These are phyloP conservation scores for Pseudogymnoascus sp. DNA, from an alignment of 2,329 filamentous ascomycete genomes.

Conservation along the genomic window DNA sequence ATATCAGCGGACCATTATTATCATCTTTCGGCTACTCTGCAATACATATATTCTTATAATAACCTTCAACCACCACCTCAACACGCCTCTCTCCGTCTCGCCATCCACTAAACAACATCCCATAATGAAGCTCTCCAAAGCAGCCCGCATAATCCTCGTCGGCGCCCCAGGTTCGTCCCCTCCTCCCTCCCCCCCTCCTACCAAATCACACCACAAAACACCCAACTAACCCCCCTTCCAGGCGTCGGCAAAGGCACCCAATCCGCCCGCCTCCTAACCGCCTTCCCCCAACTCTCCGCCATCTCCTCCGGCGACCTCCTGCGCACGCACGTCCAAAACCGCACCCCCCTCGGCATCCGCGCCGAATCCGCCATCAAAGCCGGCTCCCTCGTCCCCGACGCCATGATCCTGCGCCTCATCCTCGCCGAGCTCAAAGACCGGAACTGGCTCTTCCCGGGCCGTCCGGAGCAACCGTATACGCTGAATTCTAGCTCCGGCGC, in stretches of 20 bases:
- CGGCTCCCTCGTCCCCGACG: slow-evolving; percentile 84
- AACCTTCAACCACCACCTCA: background rate
- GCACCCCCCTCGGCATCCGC: slow-evolving; percentile 59
- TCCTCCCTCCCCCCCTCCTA: background rate
- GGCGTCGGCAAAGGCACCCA: slow-evolving; percentile 97
- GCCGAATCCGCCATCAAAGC: slow-evolving; percentile 82
- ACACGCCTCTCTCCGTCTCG: background rate
- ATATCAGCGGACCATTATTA: slow-evolving; percentile 2
- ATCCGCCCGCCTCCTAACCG: slow-evolving; percentile 74
- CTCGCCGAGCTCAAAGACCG: slow-evolving; percentile 77
- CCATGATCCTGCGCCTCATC: slow-evolving; percentile 86
- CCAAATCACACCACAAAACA: background rate
- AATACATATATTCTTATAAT: background rate
- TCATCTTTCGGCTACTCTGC: background rate
- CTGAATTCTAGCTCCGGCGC: slow-evolving; percentile 19
- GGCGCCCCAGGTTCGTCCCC: slow-evolving; percentile 58
- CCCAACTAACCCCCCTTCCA: background rate
- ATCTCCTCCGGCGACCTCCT: slow-evolving; percentile 93
- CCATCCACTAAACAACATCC: slow-evolving; percentile 21
- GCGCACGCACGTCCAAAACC: slow-evolving; percentile 74
- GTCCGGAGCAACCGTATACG: slow-evolving; percentile 29
- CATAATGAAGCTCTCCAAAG: slow-evolving; percentile 59
- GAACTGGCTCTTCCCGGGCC: slow-evolving; percentile 61
- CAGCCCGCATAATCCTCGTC: slow-evolving; percentile 87
- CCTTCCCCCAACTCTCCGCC: slow-evolving; percentile 80